A percentile compares a stretch with the other conserved stretches of the same genome.
Evolutionary conservation across 768 basidiomycete species (phyloP).

Genomic region (Termitomyces sp.): DNA sequence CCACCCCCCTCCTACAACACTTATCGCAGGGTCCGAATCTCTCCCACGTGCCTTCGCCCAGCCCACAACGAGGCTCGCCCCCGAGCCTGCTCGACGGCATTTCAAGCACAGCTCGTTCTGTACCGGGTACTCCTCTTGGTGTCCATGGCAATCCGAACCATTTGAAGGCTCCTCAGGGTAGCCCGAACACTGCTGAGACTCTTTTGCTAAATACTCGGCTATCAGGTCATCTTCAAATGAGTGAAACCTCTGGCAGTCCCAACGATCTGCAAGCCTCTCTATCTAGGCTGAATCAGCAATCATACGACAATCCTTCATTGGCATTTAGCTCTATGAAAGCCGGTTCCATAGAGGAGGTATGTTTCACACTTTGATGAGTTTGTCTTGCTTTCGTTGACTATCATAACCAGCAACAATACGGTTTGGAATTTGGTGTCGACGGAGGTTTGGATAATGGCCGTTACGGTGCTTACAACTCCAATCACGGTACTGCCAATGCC

Average conservation of each 20-base stretch:
- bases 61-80: constrained; percentile 73
- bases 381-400: constrained; percentile 9
- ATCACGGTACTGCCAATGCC: constrained; percentile 22
- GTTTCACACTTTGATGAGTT: constrained; percentile 7
- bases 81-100: constrained; percentile 57
- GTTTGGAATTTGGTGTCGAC: constrained; percentile 44
- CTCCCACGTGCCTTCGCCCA: constrained; percentile 36
- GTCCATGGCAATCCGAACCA: constrained; percentile 42
- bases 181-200: constrained; percentile 57
- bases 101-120: constrained; percentile 64
- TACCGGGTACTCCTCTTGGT: constrained; percentile 78
- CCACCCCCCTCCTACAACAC: constrained; percentile 61
- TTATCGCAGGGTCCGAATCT: constrained; percentile 43
- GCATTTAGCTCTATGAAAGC: constrained; percentile 49
- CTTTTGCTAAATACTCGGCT: constrained; percentile 62
- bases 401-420: constrained; percentile 39
- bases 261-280: constrained; percentile 67
- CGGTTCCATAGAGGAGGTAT: constrained; percentile 54
- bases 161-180: constrained; percentile 63
- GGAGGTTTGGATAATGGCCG: constrained; percentile 44
- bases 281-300: constrained; percentile 55
- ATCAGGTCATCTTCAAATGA: constrained; percentile 41
- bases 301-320: constrained; percentile 51
- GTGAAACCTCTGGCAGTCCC: constrained; percentile 43
- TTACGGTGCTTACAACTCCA: constrained; percentile 50